Evolutionary conservation across 139 green algal species (phyloP), one percentile per base, ranked within the genome.

Genomic region (Chlorella sp.): DNA sequence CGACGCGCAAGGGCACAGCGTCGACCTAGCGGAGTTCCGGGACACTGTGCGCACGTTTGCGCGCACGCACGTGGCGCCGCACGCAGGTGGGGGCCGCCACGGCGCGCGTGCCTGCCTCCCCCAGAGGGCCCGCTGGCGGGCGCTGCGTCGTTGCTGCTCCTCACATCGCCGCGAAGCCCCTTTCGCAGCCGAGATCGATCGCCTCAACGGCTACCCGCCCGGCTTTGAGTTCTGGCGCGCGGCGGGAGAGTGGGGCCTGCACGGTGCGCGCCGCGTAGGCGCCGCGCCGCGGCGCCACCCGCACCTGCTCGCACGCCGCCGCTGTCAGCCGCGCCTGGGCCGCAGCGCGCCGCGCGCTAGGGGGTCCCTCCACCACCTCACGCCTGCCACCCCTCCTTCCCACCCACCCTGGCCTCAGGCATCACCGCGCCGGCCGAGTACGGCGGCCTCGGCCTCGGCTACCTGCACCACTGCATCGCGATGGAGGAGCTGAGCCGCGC

Each of bases 401-500:
- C 68, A 64, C 48, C 35, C 33, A 45, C 36, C 8, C 6, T n/a
- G 45, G 41, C 53, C 69, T 61, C 76, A 85, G 82, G 86, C 29
- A 35, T 95, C 19, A 97, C 93, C 3, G 91, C 89, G 5, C 89
- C 91, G 7, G 77, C 79, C 14, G 90, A 95, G 65, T 91, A 94
- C 79, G 94, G 94, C 9, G 94, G 94, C 23, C 76, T 98, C 46
- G 89, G 87, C 1, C 66, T 98, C 73, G 92, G 93, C 58, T 98
- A 97, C 77, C 71, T 78, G 35, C 77, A 91, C 7, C 94, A 97
- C 84, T 94, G 87, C 63, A 86, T 97, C 38, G 94, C 92, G 5
- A 98, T 98, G 94, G 94, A 98, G 56, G 94, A 98, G 83, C 60
- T 98, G 3, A 94, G 85, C 69, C 79, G 94, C 1, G 90, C 89